Percentiles rank a stretch among this genome's conserved stretches.
These are phyloP conservation scores for Chlamydomonas reinhardtii DNA, from an alignment of 163 green algal genomes.

Conservation along the genomic window DNA sequence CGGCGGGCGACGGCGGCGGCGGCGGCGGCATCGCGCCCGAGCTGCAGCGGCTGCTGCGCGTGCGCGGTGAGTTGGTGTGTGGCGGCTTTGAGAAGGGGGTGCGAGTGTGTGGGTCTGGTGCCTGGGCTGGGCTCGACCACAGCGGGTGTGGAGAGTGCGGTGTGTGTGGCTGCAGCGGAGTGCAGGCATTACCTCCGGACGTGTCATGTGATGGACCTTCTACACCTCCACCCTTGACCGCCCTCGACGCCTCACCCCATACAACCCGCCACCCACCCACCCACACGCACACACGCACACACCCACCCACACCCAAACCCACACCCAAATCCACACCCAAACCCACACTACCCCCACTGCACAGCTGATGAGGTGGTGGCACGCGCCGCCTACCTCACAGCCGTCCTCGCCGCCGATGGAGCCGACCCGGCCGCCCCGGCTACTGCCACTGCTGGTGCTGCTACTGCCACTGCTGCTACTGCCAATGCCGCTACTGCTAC, in stretches of 20 bases:
- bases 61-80: slow-evolving; percentile 4
- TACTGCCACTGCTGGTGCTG: not conserved
- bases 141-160: too few species aligned
- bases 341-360: not conserved
- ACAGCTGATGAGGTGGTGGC: slow-evolving; percentile 33
- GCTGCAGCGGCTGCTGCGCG: slow-evolving; percentile 31
- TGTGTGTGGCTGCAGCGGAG: too few species aligned
- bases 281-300: too few species aligned
- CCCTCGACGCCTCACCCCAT: too few species aligned
- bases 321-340: too few species aligned
- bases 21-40: not conserved
- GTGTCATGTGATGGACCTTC: too few species aligned
- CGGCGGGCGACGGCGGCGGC: not conserved
- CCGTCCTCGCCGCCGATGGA: not conserved
- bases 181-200: too few species aligned
- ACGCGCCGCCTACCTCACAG: slow-evolving; percentile 24
- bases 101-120: too few species aligned
- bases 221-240: too few species aligned
- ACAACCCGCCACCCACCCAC: too few species aligned
- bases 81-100: too few species aligned
- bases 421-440: not conserved
- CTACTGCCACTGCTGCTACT: not conserved
- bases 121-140: too few species aligned
- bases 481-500: not conserved
- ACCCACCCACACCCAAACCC: not conserved